Percentiles rank a stretch among this genome's conserved stretches.
These are phyloP conservation scores for Rhododendron kiyosumense DNA, from an alignment of 148 eudicot genomes.

Conservation along the genomic window DNA sequence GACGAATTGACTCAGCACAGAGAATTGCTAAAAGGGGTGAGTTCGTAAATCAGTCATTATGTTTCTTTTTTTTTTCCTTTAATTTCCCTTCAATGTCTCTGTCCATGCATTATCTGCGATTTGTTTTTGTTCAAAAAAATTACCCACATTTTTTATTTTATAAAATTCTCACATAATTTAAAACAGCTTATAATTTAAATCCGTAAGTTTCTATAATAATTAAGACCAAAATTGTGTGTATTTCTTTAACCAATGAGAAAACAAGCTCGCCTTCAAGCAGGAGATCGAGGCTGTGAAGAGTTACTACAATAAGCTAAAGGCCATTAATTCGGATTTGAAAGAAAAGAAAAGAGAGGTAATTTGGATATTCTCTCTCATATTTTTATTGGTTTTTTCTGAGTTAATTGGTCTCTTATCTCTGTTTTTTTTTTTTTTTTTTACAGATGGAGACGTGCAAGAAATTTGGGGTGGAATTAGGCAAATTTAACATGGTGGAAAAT, in stretches of 20 bases:
- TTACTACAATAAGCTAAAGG: slow-evolving; percentile 10
- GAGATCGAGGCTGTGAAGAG: slow-evolving; percentile 20
- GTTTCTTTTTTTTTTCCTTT: too few relatives aligned
- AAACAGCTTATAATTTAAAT: too few relatives aligned
- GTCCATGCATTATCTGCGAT: not conserved
- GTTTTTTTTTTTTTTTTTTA: not conserved
- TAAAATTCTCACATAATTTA: too few relatives aligned
- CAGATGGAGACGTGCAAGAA: not conserved
- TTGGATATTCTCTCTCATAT: not conserved
- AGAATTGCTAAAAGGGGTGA: not conserved
- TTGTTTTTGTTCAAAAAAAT: too few relatives aligned
- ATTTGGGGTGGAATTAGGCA: not conserved
- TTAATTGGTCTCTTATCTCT: not conserved
- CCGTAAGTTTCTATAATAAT: too few relatives aligned
- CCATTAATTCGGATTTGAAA: slow-evolving; percentile 20
- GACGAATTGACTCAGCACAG: not conserved
- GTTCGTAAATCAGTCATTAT: not conserved
- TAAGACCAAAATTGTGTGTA: too few relatives aligned
- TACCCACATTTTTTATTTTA: too few relatives aligned
- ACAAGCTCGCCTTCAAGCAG: slow-evolving; percentile 11
- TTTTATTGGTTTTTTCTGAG: not conserved
- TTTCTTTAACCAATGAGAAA: not conserved
- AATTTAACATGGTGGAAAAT: not conserved
- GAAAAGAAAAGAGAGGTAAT: slow-evolving; percentile 20
- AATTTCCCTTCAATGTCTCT: not conserved